phyloP scores from a whole-genome alignment of 75 land plant genomes.

The Pinus taeda region DNA sequence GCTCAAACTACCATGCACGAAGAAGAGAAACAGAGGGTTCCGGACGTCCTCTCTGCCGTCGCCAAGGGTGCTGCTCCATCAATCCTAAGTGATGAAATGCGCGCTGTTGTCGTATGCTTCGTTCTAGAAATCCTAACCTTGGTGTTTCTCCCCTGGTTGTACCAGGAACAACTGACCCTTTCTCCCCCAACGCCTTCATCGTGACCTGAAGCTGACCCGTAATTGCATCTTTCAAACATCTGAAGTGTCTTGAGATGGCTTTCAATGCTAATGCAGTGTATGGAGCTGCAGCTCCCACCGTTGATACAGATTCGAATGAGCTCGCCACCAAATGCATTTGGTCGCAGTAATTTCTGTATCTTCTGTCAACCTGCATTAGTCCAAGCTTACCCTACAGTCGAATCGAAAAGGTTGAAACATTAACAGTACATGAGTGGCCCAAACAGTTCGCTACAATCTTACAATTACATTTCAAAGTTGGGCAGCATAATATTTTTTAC shows the following conservation, averaged over 20 bases:
- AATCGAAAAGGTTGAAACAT: neutral
- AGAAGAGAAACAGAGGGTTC: constrained; percentile 90
- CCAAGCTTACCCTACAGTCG: neutral
- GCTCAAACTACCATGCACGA: constrained; percentile 97
- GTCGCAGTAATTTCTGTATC: constrained; percentile 72
- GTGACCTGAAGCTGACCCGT: constrained; percentile 57
- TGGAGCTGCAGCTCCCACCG: constrained; percentile 56
- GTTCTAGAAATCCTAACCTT: constrained; percentile 64
- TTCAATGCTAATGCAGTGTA: constrained; percentile 64
- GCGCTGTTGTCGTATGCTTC: constrained; percentile 56
- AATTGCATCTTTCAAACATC: constrained; percentile 72
- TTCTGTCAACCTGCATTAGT: constrained; percentile 59
- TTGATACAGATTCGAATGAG: constrained; percentile 66
- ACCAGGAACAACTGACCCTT: constrained; percentile 46
- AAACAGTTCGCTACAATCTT: neutral
- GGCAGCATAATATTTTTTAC: neutral
- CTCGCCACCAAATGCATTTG: constrained; percentile 58
- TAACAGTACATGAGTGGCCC: neutral
- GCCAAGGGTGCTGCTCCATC: constrained; percentile 82
- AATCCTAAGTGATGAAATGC: constrained; percentile 68
- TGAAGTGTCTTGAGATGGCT: constrained; percentile 86
- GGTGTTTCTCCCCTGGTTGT: constrained; percentile 71
- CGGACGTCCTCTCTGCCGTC: constrained; percentile 96
- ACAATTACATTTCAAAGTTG: constrained; percentile 17
- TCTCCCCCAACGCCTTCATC: constrained; percentile 67